Evolutionary conservation across 1,284 basidiomycete genomes (phyloP).

Genomic region (Heterobasidion parviporum): DNA sequence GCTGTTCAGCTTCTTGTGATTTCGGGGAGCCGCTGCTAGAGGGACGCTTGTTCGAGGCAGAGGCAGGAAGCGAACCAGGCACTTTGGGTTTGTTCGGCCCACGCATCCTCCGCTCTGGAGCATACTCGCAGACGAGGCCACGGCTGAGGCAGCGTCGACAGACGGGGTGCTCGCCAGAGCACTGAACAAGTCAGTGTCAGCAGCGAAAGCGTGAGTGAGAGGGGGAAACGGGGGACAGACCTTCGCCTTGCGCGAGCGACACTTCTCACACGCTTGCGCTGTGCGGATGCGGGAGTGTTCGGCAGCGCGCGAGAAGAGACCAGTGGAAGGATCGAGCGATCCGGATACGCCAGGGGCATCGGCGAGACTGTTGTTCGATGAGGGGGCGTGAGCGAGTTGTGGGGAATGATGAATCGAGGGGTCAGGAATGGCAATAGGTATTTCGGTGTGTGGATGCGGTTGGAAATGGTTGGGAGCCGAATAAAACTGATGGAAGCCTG

Average conservation of each 20-base stretch:
- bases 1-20: background rate
- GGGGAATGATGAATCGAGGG: background rate
- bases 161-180: slow-evolving; percentile 28
- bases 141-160: slow-evolving; percentile 28
- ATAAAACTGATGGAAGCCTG: too few relatives aligned
- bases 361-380: background rate
- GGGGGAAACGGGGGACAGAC: slow-evolving; percentile 14
- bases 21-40: background rate
- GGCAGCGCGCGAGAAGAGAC: slow-evolving; percentile 49
- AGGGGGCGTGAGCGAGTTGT: background rate
- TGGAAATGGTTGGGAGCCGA: too few relatives aligned
- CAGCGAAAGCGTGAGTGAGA: background rate
- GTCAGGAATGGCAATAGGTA: too few relatives aligned
- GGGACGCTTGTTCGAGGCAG: background rate
- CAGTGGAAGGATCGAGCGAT: slow-evolving; percentile 48
- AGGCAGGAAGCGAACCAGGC: background rate
- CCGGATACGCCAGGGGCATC: slow-evolving; percentile 22
- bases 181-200: slow-evolving; percentile 16
- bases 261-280: slow-evolving; percentile 35
- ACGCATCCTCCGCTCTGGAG: slow-evolving; percentile 51
- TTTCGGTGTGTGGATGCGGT: too few relatives aligned
- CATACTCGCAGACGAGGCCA: slow-evolving; percentile 31
- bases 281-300: slow-evolving; percentile 48
- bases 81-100: slow-evolving; percentile 49
- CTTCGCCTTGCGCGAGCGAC: slow-evolving; percentile 35